Base-by-base conservation (phyloP, 2,329 filamentous ascomycete genomes). In the Macroventuria anomochaeta region DNA sequence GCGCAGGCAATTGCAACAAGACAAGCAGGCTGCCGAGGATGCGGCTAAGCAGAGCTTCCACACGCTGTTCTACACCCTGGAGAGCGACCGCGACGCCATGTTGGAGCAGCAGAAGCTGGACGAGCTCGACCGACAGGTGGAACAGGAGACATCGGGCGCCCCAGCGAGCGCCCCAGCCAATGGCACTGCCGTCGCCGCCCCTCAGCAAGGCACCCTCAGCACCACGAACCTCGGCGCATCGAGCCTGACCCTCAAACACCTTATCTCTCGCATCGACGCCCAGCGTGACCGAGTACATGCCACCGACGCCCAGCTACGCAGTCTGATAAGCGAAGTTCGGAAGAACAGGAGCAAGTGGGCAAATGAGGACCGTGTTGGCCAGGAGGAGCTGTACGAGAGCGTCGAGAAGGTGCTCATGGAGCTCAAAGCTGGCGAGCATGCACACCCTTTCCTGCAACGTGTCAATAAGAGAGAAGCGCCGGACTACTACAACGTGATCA, bases 271-370 rank as follows among this genome's bases (percentile, higher is more conserved):
- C 51, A 97, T 99, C 70, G 95, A 99, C 75, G 85, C 90, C 76
- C 95, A 97, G 78, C 88, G 95, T 68, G 88, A 91, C 61, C 86
- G 91, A 78, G 93, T 99, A 46, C 86, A 88, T 72, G 93, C 95
- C 15, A 96, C 93, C 1, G 95, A 99, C 77, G 89, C 92, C 20
- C 93, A 99, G 71, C 81, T 99, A 55, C 87, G 95, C 55, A 91
- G 89, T 42, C 79, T 99, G 53, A 96, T 99, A 84, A 97, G 95
- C 67, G 95, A 99, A 75, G 95, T 99, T 15, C 86, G 95, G 60
- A 99, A 97, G 76, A 97, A 97, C 66, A 84, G 95, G 67, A 97
- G 93, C 76, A 99, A 99, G 77, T 99, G 95, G 95, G 93, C 95
- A 3, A 97, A 90, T 73, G 95, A 97, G 75, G 95, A 99, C 65